These are phyloP conservation scores for Mallotus repandus DNA, from an alignment of 441 rosid genomes.

Conservation along the genomic window DNA sequence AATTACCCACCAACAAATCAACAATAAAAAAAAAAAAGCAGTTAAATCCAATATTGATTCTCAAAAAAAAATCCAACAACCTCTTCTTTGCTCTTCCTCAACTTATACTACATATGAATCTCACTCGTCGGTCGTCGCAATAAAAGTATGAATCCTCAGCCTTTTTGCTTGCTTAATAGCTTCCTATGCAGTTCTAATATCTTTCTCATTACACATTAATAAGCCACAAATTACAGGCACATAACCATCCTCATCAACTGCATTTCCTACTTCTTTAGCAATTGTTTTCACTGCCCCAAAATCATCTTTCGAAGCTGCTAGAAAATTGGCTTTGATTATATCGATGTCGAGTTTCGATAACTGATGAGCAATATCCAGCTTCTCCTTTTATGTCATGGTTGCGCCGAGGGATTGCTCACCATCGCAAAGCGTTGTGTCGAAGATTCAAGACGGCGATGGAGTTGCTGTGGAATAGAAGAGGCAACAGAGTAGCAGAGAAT, in stretches of 20 bases:
- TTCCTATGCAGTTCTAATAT: conserved; percentile 78
- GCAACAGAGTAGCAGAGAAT: conserved; percentile 29
- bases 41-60: too few species aligned
- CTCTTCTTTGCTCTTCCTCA: conserved; percentile 70
- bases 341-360: conserved; percentile 80
- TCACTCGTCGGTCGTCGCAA: conserved; percentile 81
- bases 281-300: conserved; percentile 76
- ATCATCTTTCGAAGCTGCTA: conserved; percentile 79
- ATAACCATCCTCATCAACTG: conserved; percentile 51
- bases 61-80: too few species aligned
- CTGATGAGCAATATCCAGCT: conserved; percentile 80
- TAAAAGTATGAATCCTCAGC: conserved; percentile 82
- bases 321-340: conserved; percentile 86
- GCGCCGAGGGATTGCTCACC: conserved; percentile 98
- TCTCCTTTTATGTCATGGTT: conserved; percentile 76
- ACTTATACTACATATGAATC: conserved; percentile 79
- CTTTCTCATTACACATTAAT: conserved; percentile 78
- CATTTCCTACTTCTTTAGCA: conserved; percentile 67
- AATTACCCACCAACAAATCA: too few species aligned
- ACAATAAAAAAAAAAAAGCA: too few species aligned
- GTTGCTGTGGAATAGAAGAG: conserved; percentile 4
- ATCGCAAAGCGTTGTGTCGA: conserved; percentile 92
- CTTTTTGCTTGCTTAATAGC: conserved; percentile 77
- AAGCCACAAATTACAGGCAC: conserved; percentile 91
- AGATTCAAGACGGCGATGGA: conserved; percentile 44